Evolutionary conservation across 345 rosid species (phyloP), one percentile per base, ranked within the genome.

Genomic region (Eucalyptus victrix): DNA sequence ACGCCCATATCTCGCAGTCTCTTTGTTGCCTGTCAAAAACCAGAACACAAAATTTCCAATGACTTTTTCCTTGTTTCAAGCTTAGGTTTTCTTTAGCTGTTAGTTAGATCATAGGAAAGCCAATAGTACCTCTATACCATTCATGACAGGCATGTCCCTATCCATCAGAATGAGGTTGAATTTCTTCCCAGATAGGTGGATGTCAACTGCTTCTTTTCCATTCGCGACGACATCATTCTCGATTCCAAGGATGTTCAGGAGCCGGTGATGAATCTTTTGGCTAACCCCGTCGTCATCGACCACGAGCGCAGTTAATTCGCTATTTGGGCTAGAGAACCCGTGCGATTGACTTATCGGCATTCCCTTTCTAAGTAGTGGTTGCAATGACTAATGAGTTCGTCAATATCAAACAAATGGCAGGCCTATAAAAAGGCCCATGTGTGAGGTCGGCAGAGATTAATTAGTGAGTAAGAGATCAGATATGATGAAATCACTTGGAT

Each of bases 151-250:
- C 99, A 97, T 97, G 45, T 97, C 99, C 93, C 91, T 91, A 80
- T 97, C 99, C 99, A 97, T 97, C 67, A 97, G 92, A 88, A 97
- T 96, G 80, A 97, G 94, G 89, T 97, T 96, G 87, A 96, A 97
- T 49, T 51, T 89, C 85, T 90, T 91, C 24, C 99, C 99, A 2
- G 96, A 92, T 47, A 88, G 91, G 87, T 96, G 95, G 42, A 92
- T 90, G 16, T 95, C 98, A 6, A 97, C 92, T 4, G 99, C 99
- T 90, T 96, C 96, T 89, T 96, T 93, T 17, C 99, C 99, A 24
- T 96, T 95, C 4, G 7, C 80, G 6, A 93, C 97, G 4, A 90
- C 94, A 54, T 93, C 92, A 80, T 91, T 94, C 88, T 93, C 69
- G 3, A 96, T 90, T 15, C 97, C 98, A 21, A 97, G 91, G 80